Base-by-base conservation (phyloP, 495 filamentous ascomycete species). In the Usnea hakonensis region DNA sequence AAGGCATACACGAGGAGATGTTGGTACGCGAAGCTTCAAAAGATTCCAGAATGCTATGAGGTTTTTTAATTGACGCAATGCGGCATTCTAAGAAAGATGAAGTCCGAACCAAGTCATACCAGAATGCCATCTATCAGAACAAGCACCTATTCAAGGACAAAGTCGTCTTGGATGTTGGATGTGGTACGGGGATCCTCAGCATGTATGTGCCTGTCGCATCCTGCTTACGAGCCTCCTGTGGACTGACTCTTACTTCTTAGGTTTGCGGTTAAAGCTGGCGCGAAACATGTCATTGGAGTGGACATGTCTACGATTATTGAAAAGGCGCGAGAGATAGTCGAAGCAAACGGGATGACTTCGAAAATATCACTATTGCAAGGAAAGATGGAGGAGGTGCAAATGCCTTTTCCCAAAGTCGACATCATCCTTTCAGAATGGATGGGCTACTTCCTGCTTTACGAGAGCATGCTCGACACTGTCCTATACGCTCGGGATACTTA, bases 371-470 rank as follows among this genome's bases (percentile, higher is more conserved):
- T 94, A 28, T 78, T 99, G 55, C 89, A 94, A 75, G 94, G 95
- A 53, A 91, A 91, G 78, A 93, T 99, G 85, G 94, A 99, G 76
- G 95, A 99, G 68, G 91, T 96, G 38, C 68, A 78, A 28, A 85
- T 99, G 30, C 94, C 95, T 28, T 92, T 92, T 66, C 75, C 78
- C 57, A 85, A 95, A 70, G 95, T 99, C 67, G 94, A 99, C 74
- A 93, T 99, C 70, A 99, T 99, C 76, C 90, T 99, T 64, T 95
- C 90, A 36, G 94, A 99, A 77, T 99, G 94, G 94, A 99, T 99
- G 94, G 94, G 94, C 52, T 99, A 99, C 79, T 95, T 94, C 77
- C 83, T 99, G 52, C 84, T 97, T 46, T 99, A 97, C 77, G 94
- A 99, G 81, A 90, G 87, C 78, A 99, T 99, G 94, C 77, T 99